Conservation (phyloP, 148 eudicot genomes). For the Nepenthes gracilis region DNA sequence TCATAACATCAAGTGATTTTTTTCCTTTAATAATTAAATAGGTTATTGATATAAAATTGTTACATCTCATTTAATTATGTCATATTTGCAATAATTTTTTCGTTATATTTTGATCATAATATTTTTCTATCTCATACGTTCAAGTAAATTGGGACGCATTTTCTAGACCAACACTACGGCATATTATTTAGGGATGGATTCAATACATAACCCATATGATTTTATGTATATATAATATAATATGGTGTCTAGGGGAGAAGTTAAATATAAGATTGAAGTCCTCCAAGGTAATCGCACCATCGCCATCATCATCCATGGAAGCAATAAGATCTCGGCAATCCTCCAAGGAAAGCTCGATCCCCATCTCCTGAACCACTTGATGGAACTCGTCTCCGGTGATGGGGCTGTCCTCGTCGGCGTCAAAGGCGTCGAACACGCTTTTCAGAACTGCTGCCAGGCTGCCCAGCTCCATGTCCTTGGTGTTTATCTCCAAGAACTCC, state of each 20-base stretch:
- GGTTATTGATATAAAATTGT: too few relatives aligned
- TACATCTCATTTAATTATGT: too few relatives aligned
- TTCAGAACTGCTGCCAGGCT: slow-evolving; percentile 11
- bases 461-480: slow-evolving; percentile 21
- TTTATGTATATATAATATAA: background rate
- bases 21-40: too few relatives aligned
- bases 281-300: slow-evolving; percentile 26
- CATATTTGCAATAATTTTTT: too few relatives aligned
- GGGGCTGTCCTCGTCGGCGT: slow-evolving; percentile 11
- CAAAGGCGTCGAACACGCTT: slow-evolving; percentile 13
- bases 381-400: slow-evolving; percentile 16
- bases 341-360: slow-evolving; percentile 12
- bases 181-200: too few relatives aligned
- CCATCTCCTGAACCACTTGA: slow-evolving; percentile 2
- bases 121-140: too few relatives aligned
- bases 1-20: too few relatives aligned
- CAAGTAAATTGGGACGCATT: too few relatives aligned
- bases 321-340: slow-evolving; percentile 24
- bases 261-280: slow-evolving; percentile 27
- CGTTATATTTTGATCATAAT: too few relatives aligned
- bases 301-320: slow-evolving; percentile 33
- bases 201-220: background rate
- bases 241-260: slow-evolving; percentile 11
- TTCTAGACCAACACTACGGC: too few relatives aligned
- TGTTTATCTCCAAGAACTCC: slow-evolving; percentile 36